Evolutionary conservation across 2,329 filamentous ascomycete genomes (phyloP).

Genomic region (Cercospora nicotianae): DNA sequence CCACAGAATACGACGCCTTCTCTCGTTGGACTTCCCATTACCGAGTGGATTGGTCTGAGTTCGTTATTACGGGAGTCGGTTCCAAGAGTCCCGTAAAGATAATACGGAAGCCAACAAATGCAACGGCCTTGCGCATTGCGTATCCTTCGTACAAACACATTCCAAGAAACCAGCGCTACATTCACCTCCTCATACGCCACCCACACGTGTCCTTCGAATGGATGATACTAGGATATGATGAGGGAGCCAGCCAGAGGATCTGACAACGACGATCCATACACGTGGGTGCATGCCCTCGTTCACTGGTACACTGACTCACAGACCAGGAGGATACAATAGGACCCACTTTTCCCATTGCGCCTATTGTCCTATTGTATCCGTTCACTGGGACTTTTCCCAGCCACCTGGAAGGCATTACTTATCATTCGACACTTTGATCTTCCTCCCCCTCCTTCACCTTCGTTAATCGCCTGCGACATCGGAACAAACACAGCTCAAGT

Average conservation of each 20-base stretch:
- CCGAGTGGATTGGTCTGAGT: too few species aligned
- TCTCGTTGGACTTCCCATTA: too few species aligned
- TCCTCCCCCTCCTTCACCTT: background rate
- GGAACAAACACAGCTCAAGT: background rate
- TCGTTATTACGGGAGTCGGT: too few species aligned
- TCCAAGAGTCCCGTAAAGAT: too few species aligned
- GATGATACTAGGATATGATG: background rate
- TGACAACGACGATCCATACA: background rate
- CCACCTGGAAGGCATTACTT: background rate
- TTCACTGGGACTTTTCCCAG: background rate
- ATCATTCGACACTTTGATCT: background rate
- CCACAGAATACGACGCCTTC: too few species aligned
- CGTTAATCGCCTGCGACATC: background rate
- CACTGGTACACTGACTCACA: background rate
- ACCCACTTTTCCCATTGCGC: background rate
- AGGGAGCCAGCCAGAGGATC: background rate
- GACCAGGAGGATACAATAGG: background rate
- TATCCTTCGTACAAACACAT: background rate
- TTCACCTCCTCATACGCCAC: background rate
- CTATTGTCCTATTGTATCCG: background rate
- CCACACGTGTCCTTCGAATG: background rate
- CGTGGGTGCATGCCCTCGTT: background rate
- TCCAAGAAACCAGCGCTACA: background rate
- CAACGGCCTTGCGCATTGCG: too few species aligned
- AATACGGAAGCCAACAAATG: too few species aligned